Conservation (phyloP, 2,329 filamentous ascomycete genomes). For the Scedosporium apiospermum region DNA sequence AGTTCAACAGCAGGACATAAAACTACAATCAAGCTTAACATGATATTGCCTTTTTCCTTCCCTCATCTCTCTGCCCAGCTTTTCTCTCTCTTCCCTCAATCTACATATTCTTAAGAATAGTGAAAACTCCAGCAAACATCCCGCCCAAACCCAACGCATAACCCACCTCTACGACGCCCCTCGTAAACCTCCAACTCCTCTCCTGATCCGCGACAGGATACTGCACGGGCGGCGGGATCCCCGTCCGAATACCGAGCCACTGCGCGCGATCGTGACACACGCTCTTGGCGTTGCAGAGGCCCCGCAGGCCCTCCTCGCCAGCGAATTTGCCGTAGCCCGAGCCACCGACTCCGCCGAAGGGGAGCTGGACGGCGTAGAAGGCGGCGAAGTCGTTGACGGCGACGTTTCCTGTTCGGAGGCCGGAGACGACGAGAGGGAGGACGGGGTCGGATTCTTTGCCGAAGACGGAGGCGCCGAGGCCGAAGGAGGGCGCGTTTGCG, state of each 20-base stretch:
- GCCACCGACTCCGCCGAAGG: slow-evolving; percentile 84
- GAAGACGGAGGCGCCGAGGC: slow-evolving; percentile 82
- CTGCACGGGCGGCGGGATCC: slow-evolving; percentile 69
- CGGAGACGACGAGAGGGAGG: slow-evolving; percentile 54
- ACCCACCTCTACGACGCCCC: slow-evolving; percentile 50
- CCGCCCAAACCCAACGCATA: slow-evolving; percentile 36
- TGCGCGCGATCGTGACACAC: slow-evolving; percentile 67
- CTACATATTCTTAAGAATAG: slow-evolving; percentile 34
- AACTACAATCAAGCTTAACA: too few species aligned
- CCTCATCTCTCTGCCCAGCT: background rate
- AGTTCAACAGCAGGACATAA: too few species aligned
- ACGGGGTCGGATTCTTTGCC: slow-evolving; percentile 53
- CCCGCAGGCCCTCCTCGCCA: slow-evolving; percentile 76
- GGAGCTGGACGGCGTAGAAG: slow-evolving; percentile 88
- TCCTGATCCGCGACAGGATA: slow-evolving; percentile 66
- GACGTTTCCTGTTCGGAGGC: slow-evolving; percentile 79
- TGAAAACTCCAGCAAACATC: slow-evolving; percentile 29
- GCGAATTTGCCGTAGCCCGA: slow-evolving; percentile 92
- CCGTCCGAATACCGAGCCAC: slow-evolving; percentile 57
- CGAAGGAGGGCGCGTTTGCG: slow-evolving; percentile 78
- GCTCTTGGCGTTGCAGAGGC: slow-evolving; percentile 79
- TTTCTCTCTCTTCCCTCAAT: background rate
- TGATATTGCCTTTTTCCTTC: background rate
- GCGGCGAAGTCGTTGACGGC: slow-evolving; percentile 91
- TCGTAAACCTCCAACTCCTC: slow-evolving; percentile 55